Percentiles rank a stretch among this genome's conserved stretches.
Conservation (phyloP, 495 filamentous ascomycete genomes). For the Aspergillus indologenus region DNA sequence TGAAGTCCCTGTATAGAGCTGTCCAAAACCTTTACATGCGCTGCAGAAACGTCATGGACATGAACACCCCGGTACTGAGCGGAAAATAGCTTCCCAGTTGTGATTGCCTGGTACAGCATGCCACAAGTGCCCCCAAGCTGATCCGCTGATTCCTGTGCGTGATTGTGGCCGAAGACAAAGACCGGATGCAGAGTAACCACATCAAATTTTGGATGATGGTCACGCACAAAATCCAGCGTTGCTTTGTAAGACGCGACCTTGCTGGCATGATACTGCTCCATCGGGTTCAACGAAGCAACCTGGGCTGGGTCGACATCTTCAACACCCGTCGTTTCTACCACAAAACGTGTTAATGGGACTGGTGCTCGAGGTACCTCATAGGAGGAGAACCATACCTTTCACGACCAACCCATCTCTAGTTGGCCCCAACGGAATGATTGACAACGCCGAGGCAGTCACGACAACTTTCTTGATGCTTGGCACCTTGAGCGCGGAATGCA, state of each 20-base stretch:
- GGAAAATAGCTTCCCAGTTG: slow-evolving; percentile 5
- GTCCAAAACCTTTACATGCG: slow-evolving; percentile 19
- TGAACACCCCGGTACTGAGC: slow-evolving; percentile 16
- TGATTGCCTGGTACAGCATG: slow-evolving; percentile 10
- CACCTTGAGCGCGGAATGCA: slow-evolving; percentile 34
- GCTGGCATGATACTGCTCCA: slow-evolving; percentile 18
- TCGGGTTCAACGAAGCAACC: background rate
- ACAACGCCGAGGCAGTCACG: slow-evolving; percentile 39
- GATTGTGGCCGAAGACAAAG: slow-evolving; percentile 19
- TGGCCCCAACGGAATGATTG: slow-evolving; percentile 23
- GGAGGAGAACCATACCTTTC: background rate
- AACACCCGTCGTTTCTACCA: slow-evolving; percentile 9
- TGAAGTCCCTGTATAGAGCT: slow-evolving; percentile 9
- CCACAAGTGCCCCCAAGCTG: slow-evolving; percentile 14
- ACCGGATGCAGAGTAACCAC: slow-evolving; percentile 19
- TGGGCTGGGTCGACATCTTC: background rate
- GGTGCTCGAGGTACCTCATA: background rate
- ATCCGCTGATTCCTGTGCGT: slow-evolving; percentile 8
- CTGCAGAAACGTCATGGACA: slow-evolving; percentile 20
- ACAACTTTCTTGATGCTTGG: slow-evolving; percentile 38
- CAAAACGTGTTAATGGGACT: slow-evolving; percentile 12
- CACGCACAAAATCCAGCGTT: slow-evolving; percentile 22
- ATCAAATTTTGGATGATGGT: slow-evolving; percentile 16
- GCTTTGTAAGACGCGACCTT: slow-evolving; percentile 30
- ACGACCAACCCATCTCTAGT: background rate